These are phyloP conservation scores for Boletus subcaerulescens DNA, from an alignment of 768 basidiomycete genomes.

Conservation along the genomic window DNA sequence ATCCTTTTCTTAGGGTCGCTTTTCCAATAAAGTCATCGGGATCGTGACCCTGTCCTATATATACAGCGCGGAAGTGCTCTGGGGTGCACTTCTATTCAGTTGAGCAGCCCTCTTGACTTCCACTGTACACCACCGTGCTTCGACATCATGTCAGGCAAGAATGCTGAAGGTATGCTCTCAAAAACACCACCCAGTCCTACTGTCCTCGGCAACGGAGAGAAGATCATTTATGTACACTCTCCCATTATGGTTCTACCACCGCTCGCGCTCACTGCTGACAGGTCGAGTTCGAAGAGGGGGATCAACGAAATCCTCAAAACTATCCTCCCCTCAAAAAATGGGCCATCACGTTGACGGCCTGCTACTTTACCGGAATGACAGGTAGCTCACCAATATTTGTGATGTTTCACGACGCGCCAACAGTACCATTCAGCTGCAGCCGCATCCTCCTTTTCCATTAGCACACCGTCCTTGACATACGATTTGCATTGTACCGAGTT, in stretches of 20 bases:
- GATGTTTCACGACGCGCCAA: not conserved
- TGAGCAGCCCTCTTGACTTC: not conserved
- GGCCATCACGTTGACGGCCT: slow-evolving; percentile 34
- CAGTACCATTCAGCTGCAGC: slow-evolving; percentile 40
- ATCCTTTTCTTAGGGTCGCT: not conserved
- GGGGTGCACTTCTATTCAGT: not conserved
- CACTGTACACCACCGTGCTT: not conserved
- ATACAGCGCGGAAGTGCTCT: slow-evolving; percentile 1
- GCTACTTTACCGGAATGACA: slow-evolving; percentile 23
- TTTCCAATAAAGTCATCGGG: not conserved
- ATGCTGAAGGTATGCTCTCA: not conserved
- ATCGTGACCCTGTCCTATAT: slow-evolving; percentile 10
- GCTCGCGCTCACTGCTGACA: slow-evolving; percentile 14
- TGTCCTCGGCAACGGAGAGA: not conserved
- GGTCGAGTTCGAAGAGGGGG: slow-evolving; percentile 40
- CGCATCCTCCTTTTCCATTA: slow-evolving; percentile 51
- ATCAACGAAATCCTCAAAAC: slow-evolving; percentile 38
- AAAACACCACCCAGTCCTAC: not conserved
- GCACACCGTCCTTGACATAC: slow-evolving; percentile 50
- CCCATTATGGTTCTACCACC: not conserved
- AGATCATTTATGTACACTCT: slow-evolving; percentile 10
- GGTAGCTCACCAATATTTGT: slow-evolving; percentile 1
- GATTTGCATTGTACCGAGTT: slow-evolving; percentile 43
- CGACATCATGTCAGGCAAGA: slow-evolving; percentile 11
- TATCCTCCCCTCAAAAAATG: slow-evolving; percentile 41